Evolutionary conservation across 2,329 filamentous ascomycete species (phyloP).

Genomic region (Coniochaeta ligniaria): DNA sequence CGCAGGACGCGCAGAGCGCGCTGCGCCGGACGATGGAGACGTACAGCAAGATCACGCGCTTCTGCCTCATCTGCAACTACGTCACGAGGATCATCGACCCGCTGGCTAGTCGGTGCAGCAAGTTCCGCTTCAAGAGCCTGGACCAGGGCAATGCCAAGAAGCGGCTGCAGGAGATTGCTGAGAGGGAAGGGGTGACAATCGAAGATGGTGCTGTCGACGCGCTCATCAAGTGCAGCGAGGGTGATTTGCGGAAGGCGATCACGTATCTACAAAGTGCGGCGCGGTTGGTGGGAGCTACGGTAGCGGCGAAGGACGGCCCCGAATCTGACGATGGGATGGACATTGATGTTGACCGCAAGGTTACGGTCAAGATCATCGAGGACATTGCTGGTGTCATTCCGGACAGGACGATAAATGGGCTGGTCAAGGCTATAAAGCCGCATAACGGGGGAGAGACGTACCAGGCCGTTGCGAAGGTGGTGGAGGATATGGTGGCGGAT

Average conservation of each 20-base stretch:
- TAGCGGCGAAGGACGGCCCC: slow-evolving; percentile 29
- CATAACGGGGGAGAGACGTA: slow-evolving; percentile 59
- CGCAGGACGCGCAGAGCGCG: slow-evolving; percentile 92
- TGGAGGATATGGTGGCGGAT: slow-evolving; percentile 89
- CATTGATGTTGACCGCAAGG: slow-evolving; percentile 45
- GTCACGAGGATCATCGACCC: slow-evolving; percentile 98
- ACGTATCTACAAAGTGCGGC: slow-evolving; percentile 96
- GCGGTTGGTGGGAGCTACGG: slow-evolving; percentile 66
- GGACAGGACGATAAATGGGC: slow-evolving; percentile 57
- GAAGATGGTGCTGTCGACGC: slow-evolving; percentile 76
- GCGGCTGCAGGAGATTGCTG: slow-evolving; percentile 76
- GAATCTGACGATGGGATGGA: slow-evolving; percentile 58
- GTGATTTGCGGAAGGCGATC: slow-evolving; percentile 92
- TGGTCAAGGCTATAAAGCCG: slow-evolving; percentile 73
- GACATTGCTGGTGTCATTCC: slow-evolving; percentile 97
- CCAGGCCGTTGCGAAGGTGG: slow-evolving; percentile 65
- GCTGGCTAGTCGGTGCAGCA: slow-evolving; percentile 84
- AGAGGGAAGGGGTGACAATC: slow-evolving; percentile 66
- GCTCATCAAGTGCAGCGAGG: slow-evolving; percentile 81
- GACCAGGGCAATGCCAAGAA: slow-evolving; percentile 78
- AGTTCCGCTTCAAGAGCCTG: slow-evolving; percentile 95
- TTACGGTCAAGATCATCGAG: slow-evolving; percentile 77
- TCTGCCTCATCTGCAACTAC: slow-evolving; percentile 98
- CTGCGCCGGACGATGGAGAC: slow-evolving; percentile 96
- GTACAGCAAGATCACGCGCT: slow-evolving; percentile 91